Evolutionary conservation across 1,284 basidiomycete genomes (phyloP).

Genomic region (Boletellus deceptivus): DNA sequence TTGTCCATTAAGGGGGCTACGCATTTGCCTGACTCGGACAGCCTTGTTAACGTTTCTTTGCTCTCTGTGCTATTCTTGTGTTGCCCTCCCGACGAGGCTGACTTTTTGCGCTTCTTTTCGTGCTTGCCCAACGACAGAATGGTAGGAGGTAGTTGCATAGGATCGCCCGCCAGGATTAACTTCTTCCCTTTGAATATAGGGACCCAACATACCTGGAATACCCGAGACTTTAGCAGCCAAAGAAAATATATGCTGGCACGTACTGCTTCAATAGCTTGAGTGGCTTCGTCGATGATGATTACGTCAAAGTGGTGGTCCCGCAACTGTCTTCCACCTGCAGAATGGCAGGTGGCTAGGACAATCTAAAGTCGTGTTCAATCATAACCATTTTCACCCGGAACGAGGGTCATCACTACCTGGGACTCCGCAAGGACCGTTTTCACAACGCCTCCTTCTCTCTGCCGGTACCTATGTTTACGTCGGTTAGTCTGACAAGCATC

Average conservation of each 20-base stretch:
- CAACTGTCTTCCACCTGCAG: slow-evolving; percentile 79
- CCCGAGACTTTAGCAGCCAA: neutral
- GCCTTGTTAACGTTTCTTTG: neutral
- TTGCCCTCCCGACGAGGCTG: slow-evolving; percentile 10
- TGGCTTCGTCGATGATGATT: slow-evolving; percentile 94
- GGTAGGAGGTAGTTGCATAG: slow-evolving; percentile 91
- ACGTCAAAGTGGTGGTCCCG: slow-evolving; percentile 82
- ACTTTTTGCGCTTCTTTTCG: slow-evolving; percentile 28
- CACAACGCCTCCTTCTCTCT: slow-evolving; percentile 83
- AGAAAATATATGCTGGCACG: slow-evolving; percentile 15
- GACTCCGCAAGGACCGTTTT: slow-evolving; percentile 76
- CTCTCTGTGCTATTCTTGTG: slow-evolving; percentile 4
- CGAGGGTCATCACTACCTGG: slow-evolving; percentile 44
- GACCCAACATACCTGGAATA: slow-evolving; percentile 86
- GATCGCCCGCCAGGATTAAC: slow-evolving; percentile 87
- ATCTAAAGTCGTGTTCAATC: slow-evolving; percentile 46
- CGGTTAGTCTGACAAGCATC: slow-evolving; percentile 1
- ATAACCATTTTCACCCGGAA: slow-evolving; percentile 47
- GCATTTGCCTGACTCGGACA: neutral
- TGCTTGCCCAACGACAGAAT: slow-evolving; percentile 64
- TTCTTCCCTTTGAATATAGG: slow-evolving; percentile 89
- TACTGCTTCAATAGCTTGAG: slow-evolving; percentile 94
- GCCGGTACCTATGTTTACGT: slow-evolving; percentile 63
- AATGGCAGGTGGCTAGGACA: slow-evolving; percentile 91
- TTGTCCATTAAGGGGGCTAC: neutral